phyloP scores from a whole-genome alignment of 768 basidiomycete genomes.

The Trametes villosa region DNA sequence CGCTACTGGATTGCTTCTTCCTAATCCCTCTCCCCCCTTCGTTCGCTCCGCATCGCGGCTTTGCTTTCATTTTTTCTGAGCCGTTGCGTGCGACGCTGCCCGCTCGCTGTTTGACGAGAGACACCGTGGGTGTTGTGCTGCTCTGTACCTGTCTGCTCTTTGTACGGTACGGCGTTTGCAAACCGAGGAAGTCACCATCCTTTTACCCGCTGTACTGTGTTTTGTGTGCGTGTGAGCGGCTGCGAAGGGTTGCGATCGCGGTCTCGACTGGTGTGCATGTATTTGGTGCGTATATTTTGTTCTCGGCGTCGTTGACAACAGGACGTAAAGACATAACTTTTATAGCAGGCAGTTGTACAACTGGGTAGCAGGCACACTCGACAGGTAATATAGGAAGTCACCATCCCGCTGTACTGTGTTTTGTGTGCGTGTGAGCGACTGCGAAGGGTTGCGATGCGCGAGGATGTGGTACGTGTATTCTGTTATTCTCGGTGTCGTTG shows the following conservation, averaged over 20 bases:
- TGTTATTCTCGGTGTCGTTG: neutral
- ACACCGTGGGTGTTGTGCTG: slow-evolving; percentile 9
- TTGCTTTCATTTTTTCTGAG: neutral
- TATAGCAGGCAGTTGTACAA: no score
- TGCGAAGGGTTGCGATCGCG: neutral
- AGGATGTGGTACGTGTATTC: no score
- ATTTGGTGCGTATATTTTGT: no score
- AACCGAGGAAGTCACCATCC: slow-evolving; percentile 13
- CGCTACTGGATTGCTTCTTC: slow-evolving; percentile 6
- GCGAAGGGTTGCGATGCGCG: no score
- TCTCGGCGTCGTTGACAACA: no score
- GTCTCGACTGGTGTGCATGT: no score
- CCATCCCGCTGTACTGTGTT: no score
- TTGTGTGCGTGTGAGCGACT: no score
- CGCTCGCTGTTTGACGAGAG: slow-evolving; percentile 11
- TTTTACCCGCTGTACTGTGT: neutral
- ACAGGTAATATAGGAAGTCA: no score
- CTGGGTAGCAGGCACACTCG: no score
- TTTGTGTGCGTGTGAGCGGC: neutral
- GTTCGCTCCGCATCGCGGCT: neutral
- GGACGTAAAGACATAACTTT: no score
- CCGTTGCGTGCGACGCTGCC: neutral
- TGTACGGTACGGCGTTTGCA: slow-evolving; percentile 12
- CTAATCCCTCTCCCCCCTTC: slow-evolving; percentile 2
- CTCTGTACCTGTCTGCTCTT: slow-evolving; percentile 14